phyloP scores from a whole-genome alignment of 208 protist species.

The Leishmania major region DNA sequence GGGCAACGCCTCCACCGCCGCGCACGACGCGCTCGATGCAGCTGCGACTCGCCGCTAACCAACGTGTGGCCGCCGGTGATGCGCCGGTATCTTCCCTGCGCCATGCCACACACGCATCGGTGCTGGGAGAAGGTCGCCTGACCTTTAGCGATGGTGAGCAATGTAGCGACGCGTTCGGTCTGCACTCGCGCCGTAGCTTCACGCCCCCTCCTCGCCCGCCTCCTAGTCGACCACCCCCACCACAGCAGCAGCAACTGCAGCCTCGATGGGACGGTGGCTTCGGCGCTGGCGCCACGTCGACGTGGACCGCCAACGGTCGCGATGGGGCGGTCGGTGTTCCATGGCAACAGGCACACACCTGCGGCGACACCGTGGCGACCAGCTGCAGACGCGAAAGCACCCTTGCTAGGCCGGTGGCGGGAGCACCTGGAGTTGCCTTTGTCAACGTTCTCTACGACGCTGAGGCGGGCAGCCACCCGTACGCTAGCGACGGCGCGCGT shows the following conservation, averaged over 20 bases:
- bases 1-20: not conserved
- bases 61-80: constrained; percentile 14
- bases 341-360: not conserved
- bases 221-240: not conserved
- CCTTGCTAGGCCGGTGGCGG: not conserved
- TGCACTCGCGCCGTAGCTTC: not conserved
- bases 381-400: not conserved
- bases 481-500: not conserved
- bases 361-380: not conserved
- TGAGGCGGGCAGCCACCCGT: not conserved
- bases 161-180: not conserved
- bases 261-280: not conserved
- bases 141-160: not conserved
- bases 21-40: constrained; percentile 15
- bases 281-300: not conserved
- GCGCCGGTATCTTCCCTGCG: constrained; percentile 14
- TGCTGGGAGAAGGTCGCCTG: not conserved
- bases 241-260: not conserved
- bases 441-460: not conserved
- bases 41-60: constrained; percentile 10
- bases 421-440: not conserved
- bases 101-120: constrained; percentile 5
- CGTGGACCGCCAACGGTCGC: not conserved
- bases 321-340: not conserved
- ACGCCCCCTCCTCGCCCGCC: not conserved